These are phyloP conservation scores for Yamadazyma dushanensis DNA, from an alignment of 1,139 yeast species.

Conservation along the genomic window DNA sequence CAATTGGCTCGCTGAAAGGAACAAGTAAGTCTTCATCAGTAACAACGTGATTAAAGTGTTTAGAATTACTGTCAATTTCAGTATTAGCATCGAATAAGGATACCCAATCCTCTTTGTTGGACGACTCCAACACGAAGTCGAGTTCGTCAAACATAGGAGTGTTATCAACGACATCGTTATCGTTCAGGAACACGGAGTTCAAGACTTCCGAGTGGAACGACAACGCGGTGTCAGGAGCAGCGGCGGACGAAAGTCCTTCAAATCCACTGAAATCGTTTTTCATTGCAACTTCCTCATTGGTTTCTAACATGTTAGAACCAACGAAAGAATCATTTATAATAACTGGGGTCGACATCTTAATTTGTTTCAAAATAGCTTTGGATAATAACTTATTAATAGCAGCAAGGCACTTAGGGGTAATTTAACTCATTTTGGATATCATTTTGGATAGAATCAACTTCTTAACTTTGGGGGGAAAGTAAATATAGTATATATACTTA, in stretches of 20 bases:
- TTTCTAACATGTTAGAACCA: constrained; percentile 10
- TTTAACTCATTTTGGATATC: constrained; percentile 13
- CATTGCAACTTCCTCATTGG: constrained; percentile 3
- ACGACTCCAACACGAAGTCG: constrained; percentile 47
- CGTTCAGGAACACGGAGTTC: constrained; percentile 60
- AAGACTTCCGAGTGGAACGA: constrained; percentile 59
- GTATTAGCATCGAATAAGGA: constrained; percentile 55
- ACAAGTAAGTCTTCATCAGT: constrained; percentile 22
- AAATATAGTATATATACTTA: constrained; percentile 9
- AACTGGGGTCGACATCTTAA: constrained; percentile 15
- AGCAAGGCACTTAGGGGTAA: constrained; percentile 4
- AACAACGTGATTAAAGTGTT: constrained; percentile 16
- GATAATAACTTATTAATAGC: constrained; percentile 3
- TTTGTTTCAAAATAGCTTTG: too few species aligned
- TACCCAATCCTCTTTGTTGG: constrained; percentile 58
- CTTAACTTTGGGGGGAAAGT: constrained; percentile 6
- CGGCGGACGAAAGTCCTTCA: constrained; percentile 2
- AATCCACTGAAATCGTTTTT: constrained; percentile 7
- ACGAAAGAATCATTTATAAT: constrained; percentile 14
- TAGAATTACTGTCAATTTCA: constrained; percentile 24
- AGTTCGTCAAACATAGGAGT: constrained; percentile 69
- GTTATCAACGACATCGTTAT: constrained; percentile 43
- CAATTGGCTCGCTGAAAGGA: constrained; percentile 12
- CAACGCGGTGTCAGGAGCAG: constrained; percentile 19
- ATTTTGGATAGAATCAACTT: constrained; percentile 10